A percentile compares a stretch with the other conserved stretches of the same genome.
phyloP scores from a whole-genome alignment of 2,329 filamentous ascomycete species.

The Scytalidium sp. region DNA sequence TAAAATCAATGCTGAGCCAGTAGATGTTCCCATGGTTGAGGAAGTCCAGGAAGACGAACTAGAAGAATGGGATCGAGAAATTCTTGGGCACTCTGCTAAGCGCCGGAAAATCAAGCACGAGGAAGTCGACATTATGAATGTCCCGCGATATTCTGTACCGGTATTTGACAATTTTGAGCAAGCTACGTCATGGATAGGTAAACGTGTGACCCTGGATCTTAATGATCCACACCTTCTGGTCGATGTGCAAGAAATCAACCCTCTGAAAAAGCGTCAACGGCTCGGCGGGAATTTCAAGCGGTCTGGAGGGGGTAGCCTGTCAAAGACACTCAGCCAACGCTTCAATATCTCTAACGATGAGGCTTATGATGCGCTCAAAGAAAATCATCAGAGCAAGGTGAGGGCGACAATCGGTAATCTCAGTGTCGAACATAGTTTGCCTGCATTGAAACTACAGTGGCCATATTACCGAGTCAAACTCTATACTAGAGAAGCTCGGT shows the following conservation, averaged over 20 bases:
- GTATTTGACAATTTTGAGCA: slow-evolving; percentile 79
- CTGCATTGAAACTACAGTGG: slow-evolving; percentile 86
- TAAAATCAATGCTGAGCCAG: slow-evolving; percentile 48
- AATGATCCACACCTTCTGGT: slow-evolving; percentile 86
- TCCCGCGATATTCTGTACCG: slow-evolving; percentile 60
- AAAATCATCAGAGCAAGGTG: slow-evolving; percentile 95
- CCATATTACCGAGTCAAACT: slow-evolving; percentile 93
- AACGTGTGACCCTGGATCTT: slow-evolving; percentile 78
- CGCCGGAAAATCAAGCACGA: slow-evolving; percentile 60
- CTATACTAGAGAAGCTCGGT: slow-evolving; percentile 66
- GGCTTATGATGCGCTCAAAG: slow-evolving; percentile 91
- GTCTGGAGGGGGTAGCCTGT: slow-evolving; percentile 66
- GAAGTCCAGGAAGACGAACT: slow-evolving; percentile 21
- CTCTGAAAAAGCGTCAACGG: slow-evolving; percentile 53
- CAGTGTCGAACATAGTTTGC: slow-evolving; percentile 91
- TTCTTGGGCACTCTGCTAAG: slow-evolving; percentile 51
- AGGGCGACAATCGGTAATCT: slow-evolving; percentile 88
- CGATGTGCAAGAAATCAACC: slow-evolving; percentile 68
- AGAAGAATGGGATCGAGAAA: slow-evolving; percentile 62
- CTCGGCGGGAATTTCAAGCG: slow-evolving; percentile 54
- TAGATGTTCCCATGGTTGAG: slow-evolving; percentile 22
- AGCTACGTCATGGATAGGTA: slow-evolving; percentile 69
- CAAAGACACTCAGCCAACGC: slow-evolving; percentile 71
- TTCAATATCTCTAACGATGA: slow-evolving; percentile 98
- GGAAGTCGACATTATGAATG: slow-evolving; percentile 55